Percentiles rank a stretch among this genome's conserved stretches.
These are phyloP conservation scores for Candida andamanensis DNA, from an alignment of 805 yeast species.

Conservation along the genomic window DNA sequence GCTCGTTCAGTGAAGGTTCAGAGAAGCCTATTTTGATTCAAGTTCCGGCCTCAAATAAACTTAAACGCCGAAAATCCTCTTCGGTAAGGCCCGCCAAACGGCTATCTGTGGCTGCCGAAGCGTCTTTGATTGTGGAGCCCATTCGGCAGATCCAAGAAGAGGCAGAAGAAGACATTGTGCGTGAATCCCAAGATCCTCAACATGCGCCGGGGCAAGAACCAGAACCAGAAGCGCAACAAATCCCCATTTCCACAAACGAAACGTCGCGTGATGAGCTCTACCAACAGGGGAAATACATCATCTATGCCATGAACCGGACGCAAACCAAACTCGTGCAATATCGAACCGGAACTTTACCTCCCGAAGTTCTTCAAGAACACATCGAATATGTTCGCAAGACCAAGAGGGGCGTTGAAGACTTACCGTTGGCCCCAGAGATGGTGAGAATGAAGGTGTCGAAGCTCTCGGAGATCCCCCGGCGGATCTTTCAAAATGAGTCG, in stretches of 20 bases:
- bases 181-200: too few species aligned
- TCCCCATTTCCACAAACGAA: constrained; percentile 4
- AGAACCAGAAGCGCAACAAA: constrained; percentile 1
- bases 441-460: constrained; percentile 27
- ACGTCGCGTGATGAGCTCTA: constrained; percentile 10
- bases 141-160: constrained; percentile 3
- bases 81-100: constrained; percentile 11
- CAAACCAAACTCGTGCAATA: constrained; percentile 25
- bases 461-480: constrained; percentile 31
- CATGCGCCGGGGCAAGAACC: constrained; percentile 1
- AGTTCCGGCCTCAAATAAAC: constrained; percentile 27
- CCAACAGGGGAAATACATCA: constrained; percentile 6
- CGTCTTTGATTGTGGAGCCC: not conserved
- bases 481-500: constrained; percentile 29
- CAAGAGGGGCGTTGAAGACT: constrained; percentile 1
- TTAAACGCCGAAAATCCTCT: constrained; percentile 27
- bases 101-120: constrained; percentile 8
- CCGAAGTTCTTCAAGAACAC: not conserved
- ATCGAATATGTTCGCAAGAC: not conserved
- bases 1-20: constrained; percentile 7
- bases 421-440: constrained; percentile 36
- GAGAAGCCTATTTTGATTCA: constrained; percentile 33
- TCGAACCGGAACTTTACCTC: constrained; percentile 13
- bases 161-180: constrained; percentile 6
- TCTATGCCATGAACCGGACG: constrained; percentile 30